These are phyloP conservation scores for Centrapalus pauciflorus DNA, from an alignment of 129 eudicot genomes.

Conservation along the genomic window DNA sequence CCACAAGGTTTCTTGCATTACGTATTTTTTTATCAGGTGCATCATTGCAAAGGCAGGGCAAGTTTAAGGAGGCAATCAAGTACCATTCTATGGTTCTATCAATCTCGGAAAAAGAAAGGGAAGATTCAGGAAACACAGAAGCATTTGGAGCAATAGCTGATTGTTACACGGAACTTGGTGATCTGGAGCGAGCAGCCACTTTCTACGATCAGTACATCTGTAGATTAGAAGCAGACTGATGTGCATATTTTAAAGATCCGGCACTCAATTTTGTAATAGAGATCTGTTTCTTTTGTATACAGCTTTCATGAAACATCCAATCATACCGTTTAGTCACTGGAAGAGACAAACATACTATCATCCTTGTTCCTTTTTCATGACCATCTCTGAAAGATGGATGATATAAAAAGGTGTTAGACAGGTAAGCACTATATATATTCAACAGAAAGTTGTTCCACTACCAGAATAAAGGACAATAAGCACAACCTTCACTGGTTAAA, in stretches of 20 bases:
- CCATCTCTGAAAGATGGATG: no score
- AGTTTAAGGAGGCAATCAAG: slow-evolving; percentile 74
- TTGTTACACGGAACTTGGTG: slow-evolving; percentile 96
- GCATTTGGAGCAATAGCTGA: slow-evolving; percentile 99
- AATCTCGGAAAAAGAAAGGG: slow-evolving; percentile 75
- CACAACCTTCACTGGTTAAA: slow-evolving; percentile 3
- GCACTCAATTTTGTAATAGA: slow-evolving; percentile 10
- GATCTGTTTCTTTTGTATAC: no score
- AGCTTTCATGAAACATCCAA: no score
- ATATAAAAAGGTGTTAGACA: no score
- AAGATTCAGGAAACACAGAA: slow-evolving; percentile 89
- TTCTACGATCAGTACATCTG: slow-evolving; percentile 87
- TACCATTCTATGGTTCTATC: slow-evolving; percentile 80
- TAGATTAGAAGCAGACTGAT: slow-evolving; percentile 70
- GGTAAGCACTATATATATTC: no score
- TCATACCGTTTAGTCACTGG: no score
- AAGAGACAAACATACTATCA: background rate
- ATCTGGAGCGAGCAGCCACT: slow-evolving; percentile 78
- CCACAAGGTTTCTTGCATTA: background rate
- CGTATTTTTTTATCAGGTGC: slow-evolving; percentile 63
- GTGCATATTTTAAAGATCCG: background rate
- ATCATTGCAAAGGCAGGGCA: slow-evolving; percentile 93
- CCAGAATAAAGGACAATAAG: background rate
- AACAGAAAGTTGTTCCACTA: no score
- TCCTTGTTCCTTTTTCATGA: background rate